Percentiles rank a stretch among this genome's conserved stretches.
phyloP scores from a whole-genome alignment of 2,329 filamentous ascomycete species.

The Phaeosphaeria sp. region DNA sequence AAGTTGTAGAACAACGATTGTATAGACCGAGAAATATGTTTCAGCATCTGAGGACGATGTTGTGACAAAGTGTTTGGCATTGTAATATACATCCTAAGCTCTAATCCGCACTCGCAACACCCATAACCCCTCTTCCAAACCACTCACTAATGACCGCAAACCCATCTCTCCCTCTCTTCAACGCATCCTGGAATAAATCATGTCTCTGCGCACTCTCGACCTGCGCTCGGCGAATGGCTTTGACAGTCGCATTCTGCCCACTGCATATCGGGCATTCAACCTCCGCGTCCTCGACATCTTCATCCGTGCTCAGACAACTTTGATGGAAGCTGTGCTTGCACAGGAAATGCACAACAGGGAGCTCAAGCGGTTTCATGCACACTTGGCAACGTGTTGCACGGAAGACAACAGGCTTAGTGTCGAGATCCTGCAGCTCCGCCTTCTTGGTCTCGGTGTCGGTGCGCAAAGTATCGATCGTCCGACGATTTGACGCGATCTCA shows the following conservation, averaged over 20 bases:
- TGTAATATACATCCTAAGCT: too few species aligned
- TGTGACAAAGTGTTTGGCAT: too few species aligned
- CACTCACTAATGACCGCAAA: slow-evolving; percentile 94
- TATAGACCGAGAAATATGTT: too few species aligned
- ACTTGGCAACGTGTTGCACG: slow-evolving; percentile 87
- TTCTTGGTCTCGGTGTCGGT: slow-evolving; percentile 82
- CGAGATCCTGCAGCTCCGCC: slow-evolving; percentile 77
- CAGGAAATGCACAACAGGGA: slow-evolving; percentile 93
- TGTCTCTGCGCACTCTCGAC: slow-evolving; percentile 85
- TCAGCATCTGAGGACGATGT: too few species aligned
- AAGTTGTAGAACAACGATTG: too few species aligned
- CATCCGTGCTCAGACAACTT: slow-evolving; percentile 75
- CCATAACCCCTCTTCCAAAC: slow-evolving; percentile 94
- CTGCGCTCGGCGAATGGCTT: slow-evolving; percentile 85
- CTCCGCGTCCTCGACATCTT: slow-evolving; percentile 66
- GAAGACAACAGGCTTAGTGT: slow-evolving; percentile 84
- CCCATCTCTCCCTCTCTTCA: slow-evolving; percentile 78
- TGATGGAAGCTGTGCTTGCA: slow-evolving; percentile 98
- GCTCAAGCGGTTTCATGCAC: slow-evolving; percentile 78
- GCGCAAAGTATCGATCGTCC: slow-evolving; percentile 82
- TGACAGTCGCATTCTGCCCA: slow-evolving; percentile 83
- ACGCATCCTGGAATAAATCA: slow-evolving; percentile 83
- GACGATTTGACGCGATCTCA: slow-evolving; percentile 84
- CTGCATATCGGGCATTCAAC: slow-evolving; percentile 88
- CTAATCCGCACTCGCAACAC: slow-evolving; percentile 47